These are phyloP conservation scores for Dendrocalamus sinicus DNA, from an alignment of 176 grass and related monocot species.

Conservation along the genomic window DNA sequence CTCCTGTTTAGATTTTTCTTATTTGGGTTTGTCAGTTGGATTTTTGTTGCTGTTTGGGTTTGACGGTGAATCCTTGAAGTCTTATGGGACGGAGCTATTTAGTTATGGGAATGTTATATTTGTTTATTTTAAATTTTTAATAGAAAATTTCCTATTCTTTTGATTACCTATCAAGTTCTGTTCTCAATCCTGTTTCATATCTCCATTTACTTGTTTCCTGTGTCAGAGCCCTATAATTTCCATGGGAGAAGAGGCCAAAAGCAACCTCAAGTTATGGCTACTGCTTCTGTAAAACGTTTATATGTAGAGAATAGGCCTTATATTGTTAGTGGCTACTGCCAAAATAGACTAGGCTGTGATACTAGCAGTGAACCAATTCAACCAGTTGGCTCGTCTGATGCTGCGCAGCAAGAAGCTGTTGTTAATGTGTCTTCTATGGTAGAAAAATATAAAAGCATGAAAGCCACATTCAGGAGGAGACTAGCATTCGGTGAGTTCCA, in stretches of 20 bases:
- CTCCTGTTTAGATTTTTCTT: background rate
- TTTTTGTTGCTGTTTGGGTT: constrained; percentile 38
- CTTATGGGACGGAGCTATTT: constrained; percentile 12
- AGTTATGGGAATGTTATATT: constrained; percentile 33
- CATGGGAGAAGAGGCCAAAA: constrained; percentile 85
- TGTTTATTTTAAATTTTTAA: constrained; percentile 33
- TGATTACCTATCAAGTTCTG: constrained; percentile 7
- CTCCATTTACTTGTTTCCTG: constrained; percentile 37
- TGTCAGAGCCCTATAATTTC: constrained; percentile 86
- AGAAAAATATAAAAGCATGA: constrained; percentile 93
- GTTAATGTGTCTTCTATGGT: constrained; percentile 82
- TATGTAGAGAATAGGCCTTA: constrained; percentile 92
- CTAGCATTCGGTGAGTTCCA: constrained; percentile 85
- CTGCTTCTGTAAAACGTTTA: constrained; percentile 88
- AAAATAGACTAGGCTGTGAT: constrained; percentile 65
- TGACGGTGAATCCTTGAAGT: constrained; percentile 17
- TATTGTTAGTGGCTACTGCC: constrained; percentile 83
- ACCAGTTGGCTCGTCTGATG: constrained; percentile 53
- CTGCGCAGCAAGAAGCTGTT: constrained; percentile 58
- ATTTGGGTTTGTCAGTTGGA: constrained; percentile 5
- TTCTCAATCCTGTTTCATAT: constrained; percentile 36
- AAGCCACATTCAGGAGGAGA: constrained; percentile 79
- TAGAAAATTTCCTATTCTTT: constrained; percentile 4
- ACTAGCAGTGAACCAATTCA: constrained; percentile 61
- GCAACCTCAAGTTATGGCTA: constrained; percentile 85